Evolutionary conservation across 2,329 filamentous ascomycete genomes (phyloP).

Genomic region (Stagonosporopsis chrysanthemi): DNA sequence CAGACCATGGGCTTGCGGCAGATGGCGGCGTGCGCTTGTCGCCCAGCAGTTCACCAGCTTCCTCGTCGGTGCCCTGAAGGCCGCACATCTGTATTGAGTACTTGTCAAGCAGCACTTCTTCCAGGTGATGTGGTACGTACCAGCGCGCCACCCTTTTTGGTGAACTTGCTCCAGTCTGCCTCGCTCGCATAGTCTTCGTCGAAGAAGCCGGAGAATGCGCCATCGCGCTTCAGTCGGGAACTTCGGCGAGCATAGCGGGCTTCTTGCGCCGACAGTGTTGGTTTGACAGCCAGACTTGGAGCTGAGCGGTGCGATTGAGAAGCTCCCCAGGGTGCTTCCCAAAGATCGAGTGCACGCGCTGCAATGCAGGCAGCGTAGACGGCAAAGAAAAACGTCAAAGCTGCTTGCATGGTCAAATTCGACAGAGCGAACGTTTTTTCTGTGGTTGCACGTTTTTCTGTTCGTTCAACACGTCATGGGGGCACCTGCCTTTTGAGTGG

Average conservation of each 20-base stretch:
- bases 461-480: too few species aligned
- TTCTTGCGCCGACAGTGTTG: too few species aligned
- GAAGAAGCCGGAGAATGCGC: slow-evolving; percentile 11
- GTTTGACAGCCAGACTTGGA: too few species aligned
- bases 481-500: too few species aligned
- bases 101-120: background rate
- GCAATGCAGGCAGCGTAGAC: too few species aligned
- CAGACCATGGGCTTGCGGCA: slow-evolving; percentile 24
- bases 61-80: slow-evolving; percentile 18
- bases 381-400: too few species aligned
- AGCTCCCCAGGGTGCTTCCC: too few species aligned
- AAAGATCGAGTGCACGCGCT: too few species aligned
- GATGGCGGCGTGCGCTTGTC: slow-evolving; percentile 27
- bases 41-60: slow-evolving; percentile 20
- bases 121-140: background rate
- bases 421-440: too few species aligned
- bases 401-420: too few species aligned
- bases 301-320: too few species aligned
- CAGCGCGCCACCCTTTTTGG: slow-evolving; percentile 23
- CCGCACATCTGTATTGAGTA: slow-evolving; percentile 12
- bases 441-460: too few species aligned
- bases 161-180: slow-evolving; percentile 20
- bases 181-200: slow-evolving; percentile 21
- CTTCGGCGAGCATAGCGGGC: background rate
- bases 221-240: background rate